phyloP scores from a whole-genome alignment of 208 protist genomes.

The Acanthamoeba rhysodes region DNA sequence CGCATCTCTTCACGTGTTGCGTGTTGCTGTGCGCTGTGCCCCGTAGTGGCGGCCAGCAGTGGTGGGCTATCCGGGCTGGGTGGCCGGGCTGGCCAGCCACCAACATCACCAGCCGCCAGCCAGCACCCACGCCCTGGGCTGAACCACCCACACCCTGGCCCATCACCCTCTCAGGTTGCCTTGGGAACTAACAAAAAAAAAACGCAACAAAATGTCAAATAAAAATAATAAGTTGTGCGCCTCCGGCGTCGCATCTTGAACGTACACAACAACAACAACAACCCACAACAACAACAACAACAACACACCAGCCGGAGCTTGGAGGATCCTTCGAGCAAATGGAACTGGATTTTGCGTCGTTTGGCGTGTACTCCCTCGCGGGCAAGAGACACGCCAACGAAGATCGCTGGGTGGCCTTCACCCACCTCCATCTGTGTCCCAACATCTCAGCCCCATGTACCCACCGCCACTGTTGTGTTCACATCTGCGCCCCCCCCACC shows the following conservation, averaged over 20 bases:
- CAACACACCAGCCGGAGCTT: no score
- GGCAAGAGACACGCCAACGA: constrained; percentile 24
- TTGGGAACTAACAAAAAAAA: not conserved
- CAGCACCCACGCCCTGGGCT: not conserved
- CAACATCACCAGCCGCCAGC: not conserved
- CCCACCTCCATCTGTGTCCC: not conserved
- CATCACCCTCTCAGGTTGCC: not conserved
- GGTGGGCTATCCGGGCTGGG: constrained; percentile 3
- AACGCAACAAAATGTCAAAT: not conserved
- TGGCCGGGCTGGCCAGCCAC: not conserved
- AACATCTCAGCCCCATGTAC: not conserved
- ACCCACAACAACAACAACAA: no score
- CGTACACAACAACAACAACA: no score
- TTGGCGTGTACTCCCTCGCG: constrained; percentile 6
- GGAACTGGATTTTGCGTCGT: not conserved
- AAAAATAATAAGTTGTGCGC: not conserved
- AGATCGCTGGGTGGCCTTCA: constrained; percentile 28
- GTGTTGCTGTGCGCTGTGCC: not conserved
- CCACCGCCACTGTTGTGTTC: not conserved
- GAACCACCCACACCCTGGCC: not conserved
- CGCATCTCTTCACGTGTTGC: not conserved
- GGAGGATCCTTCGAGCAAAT: no score
- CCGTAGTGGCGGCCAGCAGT: not conserved
- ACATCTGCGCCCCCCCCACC: not conserved
- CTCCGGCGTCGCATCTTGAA: not conserved